These are phyloP conservation scores for Colletotrichum cuscutae DNA, from an alignment of 2,329 filamentous ascomycete species.

Conservation along the genomic window DNA sequence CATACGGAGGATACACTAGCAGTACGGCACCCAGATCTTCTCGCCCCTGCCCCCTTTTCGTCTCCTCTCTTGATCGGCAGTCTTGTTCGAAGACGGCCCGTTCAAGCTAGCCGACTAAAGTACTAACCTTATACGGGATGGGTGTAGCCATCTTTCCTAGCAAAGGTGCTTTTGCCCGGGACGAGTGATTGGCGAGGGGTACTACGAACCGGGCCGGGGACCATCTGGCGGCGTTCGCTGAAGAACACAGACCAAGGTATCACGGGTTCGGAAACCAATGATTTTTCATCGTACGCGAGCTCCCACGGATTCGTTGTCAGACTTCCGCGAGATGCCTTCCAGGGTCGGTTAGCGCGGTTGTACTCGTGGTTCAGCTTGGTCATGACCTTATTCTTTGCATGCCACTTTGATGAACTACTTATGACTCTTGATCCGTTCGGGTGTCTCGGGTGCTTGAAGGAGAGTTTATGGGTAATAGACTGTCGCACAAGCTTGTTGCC, in stretches of 20 bases:
- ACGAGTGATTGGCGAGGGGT: not conserved
- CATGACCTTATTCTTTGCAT: not conserved
- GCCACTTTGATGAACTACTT: not conserved
- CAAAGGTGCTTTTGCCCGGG: not conserved
- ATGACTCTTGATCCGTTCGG: not conserved
- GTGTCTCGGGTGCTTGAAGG: not conserved
- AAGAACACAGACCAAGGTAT: conserved; percentile 27
- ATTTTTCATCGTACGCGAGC: conserved; percentile 28
- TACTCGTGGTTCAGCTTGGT: conserved; percentile 10
- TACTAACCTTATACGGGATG: conserved; percentile 27
- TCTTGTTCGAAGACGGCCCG: not conserved
- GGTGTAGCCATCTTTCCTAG: not conserved
- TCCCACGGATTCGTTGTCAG: conserved; percentile 24
- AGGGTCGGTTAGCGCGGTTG: conserved; percentile 5
- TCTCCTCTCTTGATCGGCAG: not conserved
- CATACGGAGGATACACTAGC: not conserved
- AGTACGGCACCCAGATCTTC: not conserved
- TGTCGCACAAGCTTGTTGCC: not conserved
- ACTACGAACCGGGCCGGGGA: conserved; percentile 1
- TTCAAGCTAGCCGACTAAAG: not conserved
- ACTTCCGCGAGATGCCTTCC: conserved; percentile 5
- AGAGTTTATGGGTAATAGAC: not conserved
- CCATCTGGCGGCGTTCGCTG: not conserved
- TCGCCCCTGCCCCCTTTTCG: too few species aligned
- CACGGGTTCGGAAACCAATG: conserved; percentile 29